These are phyloP conservation scores for Acorus gramineus DNA, from an alignment of 106 monocot genomes.

Conservation along the genomic window DNA sequence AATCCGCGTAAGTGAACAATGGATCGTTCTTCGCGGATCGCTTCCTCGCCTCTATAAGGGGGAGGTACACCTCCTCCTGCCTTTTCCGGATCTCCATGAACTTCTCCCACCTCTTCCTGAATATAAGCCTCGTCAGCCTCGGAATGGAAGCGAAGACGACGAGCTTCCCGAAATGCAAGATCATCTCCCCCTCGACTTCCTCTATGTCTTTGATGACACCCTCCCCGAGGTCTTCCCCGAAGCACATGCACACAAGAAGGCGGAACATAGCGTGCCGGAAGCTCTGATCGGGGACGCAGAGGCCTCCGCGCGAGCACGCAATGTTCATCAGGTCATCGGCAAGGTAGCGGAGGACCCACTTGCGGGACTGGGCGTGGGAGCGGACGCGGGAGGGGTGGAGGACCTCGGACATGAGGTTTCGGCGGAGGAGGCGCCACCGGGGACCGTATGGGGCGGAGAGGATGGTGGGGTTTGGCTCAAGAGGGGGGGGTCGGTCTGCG, in stretches of 20 bases:
- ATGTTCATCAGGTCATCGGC: background rate
- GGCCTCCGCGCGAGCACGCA: background rate
- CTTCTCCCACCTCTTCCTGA: constrained; percentile 1
- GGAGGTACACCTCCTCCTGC: constrained; percentile 6
- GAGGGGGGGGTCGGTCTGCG: background rate
- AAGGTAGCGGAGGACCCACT: background rate
- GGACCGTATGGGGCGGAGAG: constrained; percentile 14
- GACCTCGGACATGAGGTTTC: constrained; percentile 14
- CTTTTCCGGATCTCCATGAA: background rate
- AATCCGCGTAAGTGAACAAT: constrained; percentile 11
- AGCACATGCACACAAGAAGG: constrained; percentile 12
- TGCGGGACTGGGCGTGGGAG: background rate
- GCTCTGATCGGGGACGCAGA: background rate
- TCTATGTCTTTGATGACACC: background rate
- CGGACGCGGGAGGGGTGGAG: constrained; percentile 5
- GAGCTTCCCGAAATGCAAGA: background rate
- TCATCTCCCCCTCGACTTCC: background rate
- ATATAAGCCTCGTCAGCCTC: constrained; percentile 2
- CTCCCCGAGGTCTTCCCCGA: constrained; percentile 15
- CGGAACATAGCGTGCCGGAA: constrained; percentile 17
- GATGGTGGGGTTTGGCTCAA: constrained; percentile 4
- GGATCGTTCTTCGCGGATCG: background rate
- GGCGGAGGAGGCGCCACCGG: constrained; percentile 19
- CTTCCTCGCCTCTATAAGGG: constrained; percentile 7
- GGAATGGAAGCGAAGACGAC: constrained; percentile 6